A percentile compares a stretch with the other conserved stretches of the same genome.
Evolutionary conservation across 768 basidiomycete species (phyloP).

Genomic region (Lactarius hatsudake): DNA sequence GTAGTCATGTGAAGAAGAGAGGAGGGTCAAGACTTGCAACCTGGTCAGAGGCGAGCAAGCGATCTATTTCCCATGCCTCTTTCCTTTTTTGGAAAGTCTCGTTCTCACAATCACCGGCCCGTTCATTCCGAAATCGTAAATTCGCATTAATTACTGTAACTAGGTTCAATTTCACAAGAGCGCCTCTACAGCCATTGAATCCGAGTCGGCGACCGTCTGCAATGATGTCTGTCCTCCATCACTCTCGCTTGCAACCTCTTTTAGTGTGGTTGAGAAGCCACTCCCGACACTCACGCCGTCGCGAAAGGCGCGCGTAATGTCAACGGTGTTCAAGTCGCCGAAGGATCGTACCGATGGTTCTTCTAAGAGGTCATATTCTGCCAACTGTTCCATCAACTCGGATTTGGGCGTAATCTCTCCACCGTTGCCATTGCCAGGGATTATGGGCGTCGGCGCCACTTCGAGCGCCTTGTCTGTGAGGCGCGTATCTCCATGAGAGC

Average conservation of each 20-base stretch:
- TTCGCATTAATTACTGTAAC: background rate
- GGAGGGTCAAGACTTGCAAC: too few species aligned
- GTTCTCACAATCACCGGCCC: background rate
- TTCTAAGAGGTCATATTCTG: constrained; percentile 17
- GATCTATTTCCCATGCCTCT: background rate
- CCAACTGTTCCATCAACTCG: background rate
- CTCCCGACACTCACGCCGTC: background rate
- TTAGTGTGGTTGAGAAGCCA: background rate
- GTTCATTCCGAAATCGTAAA: background rate
- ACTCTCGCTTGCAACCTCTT: background rate
- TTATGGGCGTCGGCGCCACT: background rate
- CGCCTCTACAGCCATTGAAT: constrained; percentile 10
- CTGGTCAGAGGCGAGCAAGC: background rate
- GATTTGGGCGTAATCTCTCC: background rate
- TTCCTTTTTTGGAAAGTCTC: background rate
- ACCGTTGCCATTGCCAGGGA: background rate
- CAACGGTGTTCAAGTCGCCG: constrained; percentile 7
- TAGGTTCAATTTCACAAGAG: constrained; percentile 3
- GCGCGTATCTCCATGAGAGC: constrained; percentile 5
- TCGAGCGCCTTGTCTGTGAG: constrained; percentile 12
- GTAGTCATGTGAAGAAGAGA: background rate
- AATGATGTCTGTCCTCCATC: background rate
- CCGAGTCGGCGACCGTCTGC: background rate
- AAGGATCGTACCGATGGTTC: constrained; percentile 6
- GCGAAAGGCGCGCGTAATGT: constrained; percentile 4